Evolutionary conservation across 768 basidiomycete species (phyloP).

Genomic region (Boletus pseudo-olivaceus): DNA sequence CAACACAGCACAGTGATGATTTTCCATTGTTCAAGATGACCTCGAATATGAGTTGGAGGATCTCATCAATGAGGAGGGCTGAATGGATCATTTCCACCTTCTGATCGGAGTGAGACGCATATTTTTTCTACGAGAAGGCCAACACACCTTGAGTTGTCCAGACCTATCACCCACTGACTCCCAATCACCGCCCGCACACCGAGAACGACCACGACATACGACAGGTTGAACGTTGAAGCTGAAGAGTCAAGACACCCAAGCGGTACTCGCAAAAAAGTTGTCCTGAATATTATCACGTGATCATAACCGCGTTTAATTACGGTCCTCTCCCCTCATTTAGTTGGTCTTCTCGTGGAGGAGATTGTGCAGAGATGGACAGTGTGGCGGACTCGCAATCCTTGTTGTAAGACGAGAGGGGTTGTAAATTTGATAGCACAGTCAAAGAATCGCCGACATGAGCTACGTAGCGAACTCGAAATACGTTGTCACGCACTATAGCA

Average conservation of each 20-base stretch:
- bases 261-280: slow-evolving; percentile 18
- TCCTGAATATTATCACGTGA: slow-evolving; percentile 9
- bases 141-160: slow-evolving; percentile 5
- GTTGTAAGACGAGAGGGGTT: neutral
- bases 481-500: slow-evolving; percentile 13
- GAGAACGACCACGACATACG: neutral
- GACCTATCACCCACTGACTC: neutral
- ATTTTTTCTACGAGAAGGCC: neutral
- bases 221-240: neutral
- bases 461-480: neutral
- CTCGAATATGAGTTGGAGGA: slow-evolving; percentile 43
- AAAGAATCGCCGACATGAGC: slow-evolving; percentile 8
- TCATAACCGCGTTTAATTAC: neutral
- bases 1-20: slow-evolving; percentile 33
- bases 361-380: neutral
- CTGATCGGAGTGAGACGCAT: neutral
- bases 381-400: neutral
- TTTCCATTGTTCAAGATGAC: slow-evolving; percentile 28
- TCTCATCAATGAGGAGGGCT: slow-evolving; percentile 47
- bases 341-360: neutral
- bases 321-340: too few species aligned
- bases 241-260: neutral
- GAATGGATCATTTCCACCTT: slow-evolving; percentile 36
- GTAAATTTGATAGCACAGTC: neutral
- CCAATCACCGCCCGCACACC: neutral